Percentiles rank a stretch among this genome's conserved stretches.
Evolutionary conservation across 192 early-diverging fungal species (phyloP).

Genomic region (Rhizophagus clarus): DNA sequence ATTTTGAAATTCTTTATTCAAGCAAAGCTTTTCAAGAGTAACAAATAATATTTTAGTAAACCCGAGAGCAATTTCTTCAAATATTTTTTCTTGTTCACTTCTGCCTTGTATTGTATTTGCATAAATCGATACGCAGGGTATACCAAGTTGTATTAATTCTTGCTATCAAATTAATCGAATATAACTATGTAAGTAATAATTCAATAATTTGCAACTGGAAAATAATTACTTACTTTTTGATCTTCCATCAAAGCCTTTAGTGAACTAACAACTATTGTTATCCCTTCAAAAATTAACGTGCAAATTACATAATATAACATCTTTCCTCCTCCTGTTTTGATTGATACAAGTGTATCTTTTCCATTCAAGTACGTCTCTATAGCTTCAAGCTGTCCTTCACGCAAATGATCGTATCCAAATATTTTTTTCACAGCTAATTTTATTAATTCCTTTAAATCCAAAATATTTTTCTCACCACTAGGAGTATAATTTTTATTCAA

Average conservation of each 20-base stretch:
- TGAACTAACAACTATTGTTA: conserved; percentile 7
- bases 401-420: background rate
- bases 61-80: conserved; percentile 3
- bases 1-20: background rate
- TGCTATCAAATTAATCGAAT: background rate
- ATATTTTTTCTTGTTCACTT: background rate
- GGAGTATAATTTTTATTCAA: background rate
- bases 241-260: conserved; percentile 11
- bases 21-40: background rate
- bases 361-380: background rate
- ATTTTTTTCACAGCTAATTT: background rate
- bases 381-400: background rate
- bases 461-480: too few species aligned
- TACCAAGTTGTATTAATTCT: background rate
- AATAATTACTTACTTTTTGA: conserved; percentile 9
- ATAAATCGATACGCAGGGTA: background rate
- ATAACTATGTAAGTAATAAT: background rate
- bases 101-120: background rate
- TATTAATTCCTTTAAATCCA: background rate
- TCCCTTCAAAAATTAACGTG: background rate
- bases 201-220: too few species aligned
- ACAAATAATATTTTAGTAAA: conserved; percentile 1
- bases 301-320: background rate
- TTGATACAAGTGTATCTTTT: conserved; percentile 12
- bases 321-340: conserved; percentile 6